Evolutionary conservation across 1,139 yeast genomes (phyloP).

Genomic region (Debaryomyces singareniensis): DNA sequence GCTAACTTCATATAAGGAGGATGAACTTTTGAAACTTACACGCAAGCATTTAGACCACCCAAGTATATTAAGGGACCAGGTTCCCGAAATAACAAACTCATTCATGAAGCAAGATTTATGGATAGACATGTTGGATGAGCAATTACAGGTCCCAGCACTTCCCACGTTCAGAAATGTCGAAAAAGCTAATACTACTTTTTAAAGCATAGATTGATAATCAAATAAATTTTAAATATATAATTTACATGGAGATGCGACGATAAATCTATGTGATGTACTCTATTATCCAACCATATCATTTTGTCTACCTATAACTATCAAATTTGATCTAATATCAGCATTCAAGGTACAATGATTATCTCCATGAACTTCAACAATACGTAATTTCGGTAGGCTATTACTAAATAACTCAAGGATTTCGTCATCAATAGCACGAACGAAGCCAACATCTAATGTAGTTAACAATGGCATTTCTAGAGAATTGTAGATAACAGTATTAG

Average conservation of each 20-base stretch:
- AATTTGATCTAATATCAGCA: constrained; percentile 46
- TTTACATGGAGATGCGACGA: no score
- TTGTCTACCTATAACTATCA: constrained; percentile 72
- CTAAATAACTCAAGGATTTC: constrained; percentile 48
- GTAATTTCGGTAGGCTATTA: constrained; percentile 52
- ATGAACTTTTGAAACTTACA: constrained; percentile 24
- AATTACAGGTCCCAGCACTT: constrained; percentile 27
- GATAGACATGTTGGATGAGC: constrained; percentile 17
- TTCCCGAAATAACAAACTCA: constrained; percentile 51
- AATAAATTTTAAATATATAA: constrained; percentile 1
- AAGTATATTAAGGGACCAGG: constrained; percentile 43
- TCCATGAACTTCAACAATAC: constrained; percentile 73
- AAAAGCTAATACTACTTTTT: constrained; percentile 38
- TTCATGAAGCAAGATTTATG: constrained; percentile 22
- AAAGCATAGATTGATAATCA: constrained; percentile 18
- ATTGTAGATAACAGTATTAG: constrained; percentile 11
- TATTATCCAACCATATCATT: constrained; percentile 45
- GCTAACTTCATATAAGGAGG: constrained; percentile 12
- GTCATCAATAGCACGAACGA: constrained; percentile 70
- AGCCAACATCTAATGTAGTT: constrained; percentile 65
- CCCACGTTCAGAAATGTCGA: constrained; percentile 62
- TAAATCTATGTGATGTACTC: no score
- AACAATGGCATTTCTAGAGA: constrained; percentile 42
- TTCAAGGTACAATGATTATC: constrained; percentile 59
- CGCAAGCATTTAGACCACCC: constrained; percentile 55